Conservation (phyloP, 225 moss, liverwort and hornwort genomes). For the Takakia lepidozioides region DNA sequence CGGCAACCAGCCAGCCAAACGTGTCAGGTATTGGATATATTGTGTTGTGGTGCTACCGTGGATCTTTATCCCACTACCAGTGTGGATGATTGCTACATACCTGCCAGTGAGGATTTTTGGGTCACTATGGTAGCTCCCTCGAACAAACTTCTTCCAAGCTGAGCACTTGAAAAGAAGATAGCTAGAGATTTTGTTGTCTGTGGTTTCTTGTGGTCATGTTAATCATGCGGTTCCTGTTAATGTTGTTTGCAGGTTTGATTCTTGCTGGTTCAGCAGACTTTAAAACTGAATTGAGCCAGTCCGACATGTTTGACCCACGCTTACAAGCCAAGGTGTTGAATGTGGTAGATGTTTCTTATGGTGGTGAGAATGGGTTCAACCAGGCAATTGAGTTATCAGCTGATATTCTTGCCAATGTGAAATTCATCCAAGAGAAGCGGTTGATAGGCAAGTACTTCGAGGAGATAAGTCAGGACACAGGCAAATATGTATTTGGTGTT, state of each 20-base stretch:
- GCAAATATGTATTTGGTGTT: slow-evolving; percentile 15
- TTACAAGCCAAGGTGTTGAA: slow-evolving; percentile 10
- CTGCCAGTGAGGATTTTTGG: no score
- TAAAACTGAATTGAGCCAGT: slow-evolving; percentile 13
- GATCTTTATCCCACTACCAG: no score
- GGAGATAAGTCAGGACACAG: slow-evolving; percentile 12
- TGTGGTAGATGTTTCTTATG: slow-evolving; percentile 15
- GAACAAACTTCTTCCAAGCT: no score
- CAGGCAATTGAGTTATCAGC: slow-evolving; percentile 14
- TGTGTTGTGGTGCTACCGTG: no score
- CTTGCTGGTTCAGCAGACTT: slow-evolving; percentile 15
- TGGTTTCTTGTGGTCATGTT: no score
- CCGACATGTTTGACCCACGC: slow-evolving; percentile 17
- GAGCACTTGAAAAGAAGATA: no score
- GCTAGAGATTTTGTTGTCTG: no score
- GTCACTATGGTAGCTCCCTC: no score
- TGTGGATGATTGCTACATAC: no score
- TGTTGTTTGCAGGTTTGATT: no score
- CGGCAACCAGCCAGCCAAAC: slow-evolving; percentile 9
- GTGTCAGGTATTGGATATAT: slow-evolving; percentile 12
- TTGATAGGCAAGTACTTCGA: slow-evolving; percentile 17
- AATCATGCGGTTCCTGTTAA: no score
- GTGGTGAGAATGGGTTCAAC: slow-evolving; percentile 19
- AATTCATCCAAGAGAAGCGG: slow-evolving; percentile 16
- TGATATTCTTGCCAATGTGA: slow-evolving; percentile 8